A percentile compares a stretch with the other conserved stretches of the same genome.
These are phyloP conservation scores for Acanthamoeba lugdunensis DNA, from an alignment of 208 protist species.

Conservation along the genomic window DNA sequence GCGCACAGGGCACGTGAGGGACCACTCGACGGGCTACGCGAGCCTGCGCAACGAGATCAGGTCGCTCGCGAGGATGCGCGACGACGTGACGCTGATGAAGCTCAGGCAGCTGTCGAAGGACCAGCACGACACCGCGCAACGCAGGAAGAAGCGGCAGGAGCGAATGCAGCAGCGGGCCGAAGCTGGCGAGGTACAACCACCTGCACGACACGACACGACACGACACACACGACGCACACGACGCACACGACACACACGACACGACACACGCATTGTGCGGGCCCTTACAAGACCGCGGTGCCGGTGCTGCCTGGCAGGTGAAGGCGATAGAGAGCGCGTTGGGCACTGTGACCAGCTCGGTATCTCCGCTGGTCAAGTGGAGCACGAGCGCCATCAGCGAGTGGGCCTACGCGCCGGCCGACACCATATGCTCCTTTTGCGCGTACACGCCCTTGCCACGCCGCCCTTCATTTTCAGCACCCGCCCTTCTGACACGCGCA, in stretches of 20 bases:
- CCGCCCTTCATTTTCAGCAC: background rate
- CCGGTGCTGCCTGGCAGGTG: background rate
- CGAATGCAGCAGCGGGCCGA: conserved; percentile 41
- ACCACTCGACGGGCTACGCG: background rate
- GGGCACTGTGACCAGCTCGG: background rate
- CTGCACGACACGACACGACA: background rate
- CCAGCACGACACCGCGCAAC: background rate
- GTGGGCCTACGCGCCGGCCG: conserved; percentile 58
- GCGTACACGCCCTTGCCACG: background rate
- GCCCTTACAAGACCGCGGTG: background rate
- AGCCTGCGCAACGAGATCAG: background rate
- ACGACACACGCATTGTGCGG: background rate
- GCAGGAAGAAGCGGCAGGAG: conserved; percentile 34
- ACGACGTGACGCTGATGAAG: conserved; percentile 5
- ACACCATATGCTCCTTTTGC: conserved; percentile 41
- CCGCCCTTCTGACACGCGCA: background rate
- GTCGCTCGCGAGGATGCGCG: background rate
- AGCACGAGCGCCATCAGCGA: conserved; percentile 18
- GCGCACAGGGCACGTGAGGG: background rate
- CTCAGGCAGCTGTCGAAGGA: conserved; percentile 40
- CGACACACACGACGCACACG: too few species aligned
- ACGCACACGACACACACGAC: background rate
- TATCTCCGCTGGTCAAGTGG: conserved; percentile 43
- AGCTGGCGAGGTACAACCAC: conserved; percentile 29
- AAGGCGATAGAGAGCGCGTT: conserved; percentile 38